phyloP scores from a whole-genome alignment of 2,329 filamentous ascomycete species.

The Colletotrichum sp. region DNA sequence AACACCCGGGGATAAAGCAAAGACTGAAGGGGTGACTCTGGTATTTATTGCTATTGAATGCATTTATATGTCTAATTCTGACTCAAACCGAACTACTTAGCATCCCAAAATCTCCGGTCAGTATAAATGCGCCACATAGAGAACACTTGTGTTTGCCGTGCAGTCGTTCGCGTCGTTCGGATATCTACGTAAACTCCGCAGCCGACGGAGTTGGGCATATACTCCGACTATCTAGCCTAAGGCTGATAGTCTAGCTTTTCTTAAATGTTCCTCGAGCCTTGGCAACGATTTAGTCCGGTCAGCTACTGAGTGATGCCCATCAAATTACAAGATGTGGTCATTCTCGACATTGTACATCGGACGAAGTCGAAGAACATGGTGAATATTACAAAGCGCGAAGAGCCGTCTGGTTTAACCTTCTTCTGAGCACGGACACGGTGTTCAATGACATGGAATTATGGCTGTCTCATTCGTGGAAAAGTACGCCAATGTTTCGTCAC shows the following conservation, averaged over 20 bases:
- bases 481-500: not conserved
- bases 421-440: not conserved
- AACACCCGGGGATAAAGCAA: accelerated
- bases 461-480: accelerated
- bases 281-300: not conserved
- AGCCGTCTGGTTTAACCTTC: not conserved
- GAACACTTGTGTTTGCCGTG: not conserved
- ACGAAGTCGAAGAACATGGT: not conserved
- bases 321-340: not conserved
- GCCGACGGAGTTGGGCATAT: not conserved
- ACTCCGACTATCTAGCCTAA: accelerated
- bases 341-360: not conserved
- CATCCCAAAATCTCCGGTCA: not conserved
- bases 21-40: not conserved
- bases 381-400: not conserved
- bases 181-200: not conserved
- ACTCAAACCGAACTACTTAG: not conserved
- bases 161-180: not conserved
- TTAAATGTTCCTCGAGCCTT: not conserved
- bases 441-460: not conserved
- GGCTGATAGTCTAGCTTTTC: accelerated
- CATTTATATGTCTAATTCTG: not conserved
- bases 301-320: not conserved
- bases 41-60: not conserved
- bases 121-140: not conserved